Percentiles rank a stretch among this genome's conserved stretches.
phyloP scores from a whole-genome alignment of 768 basidiomycete species.

The Strobilomyces echinocephalus region DNA sequence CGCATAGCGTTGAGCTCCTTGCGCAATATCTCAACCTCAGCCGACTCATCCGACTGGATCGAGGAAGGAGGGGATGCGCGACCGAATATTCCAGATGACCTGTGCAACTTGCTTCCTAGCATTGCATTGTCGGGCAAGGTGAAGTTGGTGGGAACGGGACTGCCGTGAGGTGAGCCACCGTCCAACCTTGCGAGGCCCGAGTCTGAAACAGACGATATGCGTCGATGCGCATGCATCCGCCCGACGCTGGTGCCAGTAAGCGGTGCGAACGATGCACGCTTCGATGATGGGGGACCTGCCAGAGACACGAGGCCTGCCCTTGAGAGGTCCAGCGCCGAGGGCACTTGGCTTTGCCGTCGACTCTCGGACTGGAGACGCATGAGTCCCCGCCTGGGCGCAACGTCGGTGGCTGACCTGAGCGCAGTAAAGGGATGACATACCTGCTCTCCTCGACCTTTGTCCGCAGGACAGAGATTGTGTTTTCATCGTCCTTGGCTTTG shows the following conservation, averaged over 20 bases:
- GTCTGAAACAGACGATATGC: constrained; percentile 73
- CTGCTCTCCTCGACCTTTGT: constrained; percentile 87
- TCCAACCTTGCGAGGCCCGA: constrained; percentile 39
- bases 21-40: constrained; percentile 55
- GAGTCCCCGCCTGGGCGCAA: constrained; percentile 58
- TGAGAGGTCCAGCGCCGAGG: constrained; percentile 50
- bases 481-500: constrained; percentile 67
- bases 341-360: constrained; percentile 53
- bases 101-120: constrained; percentile 18
- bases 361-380: constrained; percentile 84
- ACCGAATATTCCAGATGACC: constrained; percentile 51
- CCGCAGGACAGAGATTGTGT: constrained; percentile 68
- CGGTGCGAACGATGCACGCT: constrained; percentile 73
- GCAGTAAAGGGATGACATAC: constrained; percentile 35
- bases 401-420: constrained; percentile 3
- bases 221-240: constrained; percentile 52
- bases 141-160: constrained; percentile 33
- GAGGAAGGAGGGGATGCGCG: constrained; percentile 43
- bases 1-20: constrained; percentile 55
- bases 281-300: constrained; percentile 48
- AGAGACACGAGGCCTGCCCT: constrained; percentile 40
- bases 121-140: constrained; percentile 31
- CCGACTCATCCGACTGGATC: constrained; percentile 23
- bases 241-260: constrained; percentile 51
- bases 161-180: constrained; percentile 27